Percentiles rank a stretch among this genome's conserved stretches.
Evolutionary conservation across 768 basidiomycete genomes (phyloP).

Genomic region (Fibroporia radiculosa): DNA sequence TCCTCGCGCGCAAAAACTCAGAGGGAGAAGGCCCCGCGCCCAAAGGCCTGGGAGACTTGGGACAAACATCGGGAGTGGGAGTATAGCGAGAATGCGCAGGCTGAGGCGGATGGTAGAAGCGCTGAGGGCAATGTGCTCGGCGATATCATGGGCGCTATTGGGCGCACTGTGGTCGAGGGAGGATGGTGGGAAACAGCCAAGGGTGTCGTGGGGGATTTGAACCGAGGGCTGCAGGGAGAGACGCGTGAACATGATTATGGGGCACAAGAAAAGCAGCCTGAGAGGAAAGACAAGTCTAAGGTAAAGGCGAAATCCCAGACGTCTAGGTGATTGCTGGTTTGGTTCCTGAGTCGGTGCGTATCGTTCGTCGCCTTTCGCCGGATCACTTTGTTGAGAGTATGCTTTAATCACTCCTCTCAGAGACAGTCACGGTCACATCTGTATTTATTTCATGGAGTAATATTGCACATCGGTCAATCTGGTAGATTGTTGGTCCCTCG

Average conservation of each 20-base stretch:
- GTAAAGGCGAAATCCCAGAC: not conserved
- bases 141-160: slow-evolving; percentile 39
- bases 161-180: slow-evolving; percentile 24
- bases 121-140: slow-evolving; percentile 29
- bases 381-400: too few species aligned
- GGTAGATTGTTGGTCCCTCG: too few species aligned
- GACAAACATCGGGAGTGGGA: slow-evolving; percentile 55
- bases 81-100: slow-evolving; percentile 25
- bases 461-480: too few species aligned
- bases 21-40: slow-evolving; percentile 15
- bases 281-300: not conserved
- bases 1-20: slow-evolving; percentile 13
- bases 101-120: slow-evolving; percentile 20
- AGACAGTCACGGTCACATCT: too few species aligned
- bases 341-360: too few species aligned
- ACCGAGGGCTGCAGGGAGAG: not conserved
- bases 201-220: slow-evolving; percentile 17
- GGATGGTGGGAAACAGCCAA: slow-evolving; percentile 34
- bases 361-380: too few species aligned
- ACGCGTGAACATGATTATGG: not conserved
- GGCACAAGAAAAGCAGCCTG: slow-evolving; percentile 5
- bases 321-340: not conserved
- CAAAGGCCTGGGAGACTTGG: slow-evolving; percentile 64
- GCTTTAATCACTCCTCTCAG: too few species aligned
- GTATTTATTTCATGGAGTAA: too few species aligned